Percentiles rank a stretch among this genome's conserved stretches.
Evolutionary conservation across 1,139 yeast species (phyloP).

Genomic region (Pichia sp.): DNA sequence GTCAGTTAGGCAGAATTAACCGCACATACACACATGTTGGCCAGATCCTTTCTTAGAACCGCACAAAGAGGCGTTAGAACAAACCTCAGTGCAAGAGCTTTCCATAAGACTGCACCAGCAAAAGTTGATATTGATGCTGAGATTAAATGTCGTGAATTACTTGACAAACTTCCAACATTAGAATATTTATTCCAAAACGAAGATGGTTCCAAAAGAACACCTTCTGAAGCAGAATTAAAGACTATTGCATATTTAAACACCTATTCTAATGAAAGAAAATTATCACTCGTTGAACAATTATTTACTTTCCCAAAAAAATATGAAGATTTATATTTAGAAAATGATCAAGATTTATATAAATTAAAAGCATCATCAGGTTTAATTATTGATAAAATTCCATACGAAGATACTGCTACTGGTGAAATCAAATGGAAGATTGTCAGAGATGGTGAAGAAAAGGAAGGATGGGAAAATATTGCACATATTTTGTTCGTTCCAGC

Average conservation of each 20-base stretch:
- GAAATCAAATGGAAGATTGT: constrained; percentile 75
- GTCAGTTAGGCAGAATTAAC: too few species aligned
- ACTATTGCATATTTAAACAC: constrained; percentile 67
- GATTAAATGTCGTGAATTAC: constrained; percentile 26
- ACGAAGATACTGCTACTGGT: constrained; percentile 72
- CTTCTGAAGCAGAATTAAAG: constrained; percentile 66
- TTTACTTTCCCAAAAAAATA: constrained; percentile 55
- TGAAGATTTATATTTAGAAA: constrained; percentile 53
- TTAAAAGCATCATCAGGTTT: constrained; percentile 57
- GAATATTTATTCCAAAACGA: constrained; percentile 63
- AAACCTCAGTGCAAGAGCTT: constrained; percentile 7
- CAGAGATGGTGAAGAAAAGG: constrained; percentile 63
- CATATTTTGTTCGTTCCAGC: constrained; percentile 73
- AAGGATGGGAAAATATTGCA: constrained; percentile 78
- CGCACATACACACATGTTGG: constrained; percentile 4
- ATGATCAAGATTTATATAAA: constrained; percentile 56
- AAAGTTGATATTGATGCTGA: constrained; percentile 23
- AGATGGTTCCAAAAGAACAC: constrained; percentile 72
- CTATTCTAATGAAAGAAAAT: constrained; percentile 53
- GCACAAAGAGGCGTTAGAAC: constrained; percentile 5
- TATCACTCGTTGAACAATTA: constrained; percentile 49
- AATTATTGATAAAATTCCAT: constrained; percentile 80
- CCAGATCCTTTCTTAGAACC: constrained; percentile 12
- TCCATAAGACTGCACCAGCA: constrained; percentile 10
- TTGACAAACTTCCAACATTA: constrained; percentile 44